phyloP scores from a whole-genome alignment of 768 basidiomycete genomes.

The Dioszegia hungarica region DNA sequence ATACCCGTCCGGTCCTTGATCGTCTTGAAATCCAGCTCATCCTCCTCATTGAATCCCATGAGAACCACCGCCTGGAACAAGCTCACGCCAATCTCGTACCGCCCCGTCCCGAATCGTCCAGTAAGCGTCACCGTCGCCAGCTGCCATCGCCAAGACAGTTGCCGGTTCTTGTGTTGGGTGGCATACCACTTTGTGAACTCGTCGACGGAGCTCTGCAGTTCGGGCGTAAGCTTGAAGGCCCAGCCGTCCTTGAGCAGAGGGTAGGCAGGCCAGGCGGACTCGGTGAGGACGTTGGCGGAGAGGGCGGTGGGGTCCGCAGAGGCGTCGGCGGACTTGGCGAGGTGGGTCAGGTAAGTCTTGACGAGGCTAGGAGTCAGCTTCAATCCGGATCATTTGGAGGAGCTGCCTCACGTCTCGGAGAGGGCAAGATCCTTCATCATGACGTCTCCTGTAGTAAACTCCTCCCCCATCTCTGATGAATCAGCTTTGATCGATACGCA shows the following conservation, averaged over 20 bases:
- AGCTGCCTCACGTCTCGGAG: conserved; percentile 46
- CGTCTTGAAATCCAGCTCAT: conserved; percentile 61
- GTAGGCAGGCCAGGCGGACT: conserved; percentile 42
- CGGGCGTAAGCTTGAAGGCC: conserved; percentile 30
- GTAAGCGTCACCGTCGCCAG: conserved; percentile 75
- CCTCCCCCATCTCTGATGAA: conserved; percentile 70
- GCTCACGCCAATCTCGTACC: conserved; percentile 84
- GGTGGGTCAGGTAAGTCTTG: conserved; percentile 36
- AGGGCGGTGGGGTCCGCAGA: conserved; percentile 58
- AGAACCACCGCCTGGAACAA: conserved; percentile 85
- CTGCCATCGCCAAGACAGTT: conserved; percentile 78
- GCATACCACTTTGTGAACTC: conserved; percentile 70
- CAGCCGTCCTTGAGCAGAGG: conserved; percentile 17
- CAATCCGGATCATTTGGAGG: not conserved
- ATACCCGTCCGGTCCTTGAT: conserved; percentile 66
- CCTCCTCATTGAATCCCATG: conserved; percentile 72
- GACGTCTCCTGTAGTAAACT: conserved; percentile 86
- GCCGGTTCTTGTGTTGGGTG: conserved; percentile 66
- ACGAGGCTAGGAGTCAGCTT: conserved; percentile 54
- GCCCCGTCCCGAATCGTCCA: conserved; percentile 58
- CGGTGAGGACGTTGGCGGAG: conserved; percentile 49
- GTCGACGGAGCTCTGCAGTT: conserved; percentile 71
- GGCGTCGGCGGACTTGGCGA: conserved; percentile 47
- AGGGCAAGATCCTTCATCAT: conserved; percentile 85
- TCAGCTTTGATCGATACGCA: not conserved